Evolutionary conservation across 352 stramenopile genomes (phyloP), one percentile per base, ranked within the genome.

Genomic region (Thraustotheca clavata): DNA sequence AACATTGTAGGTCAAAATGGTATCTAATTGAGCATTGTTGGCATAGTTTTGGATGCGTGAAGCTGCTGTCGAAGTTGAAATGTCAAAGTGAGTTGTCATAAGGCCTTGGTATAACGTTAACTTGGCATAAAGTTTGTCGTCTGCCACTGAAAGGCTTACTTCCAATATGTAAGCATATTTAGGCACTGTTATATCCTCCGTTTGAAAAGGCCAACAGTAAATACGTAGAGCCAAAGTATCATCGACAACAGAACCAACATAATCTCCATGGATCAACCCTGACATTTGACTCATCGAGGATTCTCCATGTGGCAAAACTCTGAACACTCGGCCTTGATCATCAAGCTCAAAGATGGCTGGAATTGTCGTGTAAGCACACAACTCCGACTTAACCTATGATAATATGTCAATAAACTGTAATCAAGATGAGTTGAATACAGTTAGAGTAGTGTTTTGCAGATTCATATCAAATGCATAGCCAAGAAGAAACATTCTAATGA

Each of bases 271-370:
- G 20, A 46, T 39, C 20, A 38, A 62, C 14, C 71, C 61, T 6
- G 47, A 70, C 62, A 38, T 71, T 34, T 69, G 69, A 32, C 57
- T 55, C 26, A 74, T 65, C 20, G 63, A 70, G 20, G 78, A 75
- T 39, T 76, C 61, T 35, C 82, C 82, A 59, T 88, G 82, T 20
- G 75, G 71, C 14, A 82, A 76, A n/a, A 80, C 49, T 4, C 77
- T 77, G 68, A 83, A 88, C 34, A 87, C 68, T n/a, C 77, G 78
- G 35, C 76, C 79, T 16, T 29, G 24, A 36, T 75, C 73, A 55
- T 91, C 79, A 29, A 91, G 61, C 6, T 88, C 70, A 29, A 91
- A 60, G 14, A 47, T 47, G 62, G 57, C 46, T 33, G 35, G 8
- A 20, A 65, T 65, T 26, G 57, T 65, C 18, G 41, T 5, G 40